Base-by-base conservation (phyloP, 805 yeast species). In the Wickerhamiella sorbophila region DNA sequence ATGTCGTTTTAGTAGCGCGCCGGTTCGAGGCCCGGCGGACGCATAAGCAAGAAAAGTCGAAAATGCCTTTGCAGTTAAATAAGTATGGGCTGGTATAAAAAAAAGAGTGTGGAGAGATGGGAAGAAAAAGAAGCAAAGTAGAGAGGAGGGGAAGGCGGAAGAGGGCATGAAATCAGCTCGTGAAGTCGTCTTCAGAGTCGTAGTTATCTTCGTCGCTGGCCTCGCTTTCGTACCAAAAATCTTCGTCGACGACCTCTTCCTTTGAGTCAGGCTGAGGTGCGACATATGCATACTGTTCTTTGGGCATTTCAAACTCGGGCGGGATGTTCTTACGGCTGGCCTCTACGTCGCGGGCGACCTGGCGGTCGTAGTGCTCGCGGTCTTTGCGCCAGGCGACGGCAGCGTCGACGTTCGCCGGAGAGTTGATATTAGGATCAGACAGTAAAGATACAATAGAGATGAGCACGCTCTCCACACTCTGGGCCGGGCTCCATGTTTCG, bases 351-450 rank as follows among this genome's bases (percentile, higher is more conserved):
- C 77, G 74, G 47, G 73, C 69, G 4, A 86, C 94, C 56, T 75
- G 74, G 54, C 71, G 75, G 58, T 74, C 74, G 64, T 85, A 88
- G 36, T 73, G 77, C 20, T 77, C 84, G 22, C 79, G 78, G 60
- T 80, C 74, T 54, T 82, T 84, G 54, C 94, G 71, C 73, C 84
- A 86, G 52, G 81, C 83, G 35, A 86, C 85, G 16, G 94, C 82
- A 15, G 97, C 97, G 60, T 88, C 97, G 39, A 88, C 87, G 60
- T 88, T 88, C 4, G 97, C 97, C 5, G 97, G 96, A 1, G 95
- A 83, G 46, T 76, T 74, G 45, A 83, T 79, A 63, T 88, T 88
- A 41, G 97, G 97, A 60, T 88, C 96, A 55, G 86, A 94, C 53
- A 88, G 70, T 40, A 88, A 70, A 6, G 95, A 85, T 16, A 88